Percentiles rank a stretch among this genome's conserved stretches.
phyloP scores from a whole-genome alignment of 768 basidiomycete species.

The Lepiota venenata region DNA sequence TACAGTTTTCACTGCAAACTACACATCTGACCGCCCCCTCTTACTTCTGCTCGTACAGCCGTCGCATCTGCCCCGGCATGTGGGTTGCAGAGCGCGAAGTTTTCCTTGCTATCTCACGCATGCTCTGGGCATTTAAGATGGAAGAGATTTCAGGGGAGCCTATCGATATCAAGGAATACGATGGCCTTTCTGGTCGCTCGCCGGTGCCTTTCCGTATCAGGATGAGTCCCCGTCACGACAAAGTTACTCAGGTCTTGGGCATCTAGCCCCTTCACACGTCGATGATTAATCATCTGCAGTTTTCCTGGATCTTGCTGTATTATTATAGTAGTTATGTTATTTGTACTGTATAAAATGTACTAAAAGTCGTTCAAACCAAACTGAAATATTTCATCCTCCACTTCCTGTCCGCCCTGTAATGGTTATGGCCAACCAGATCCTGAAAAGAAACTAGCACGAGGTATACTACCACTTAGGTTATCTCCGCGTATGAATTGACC shows the following conservation, averaged over 20 bases:
- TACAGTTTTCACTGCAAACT: background rate
- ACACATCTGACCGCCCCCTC: background rate
- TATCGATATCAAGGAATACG: conserved; percentile 44
- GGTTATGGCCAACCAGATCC: too few species aligned
- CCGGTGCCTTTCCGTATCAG: conserved; percentile 39
- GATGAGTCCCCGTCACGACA: conserved; percentile 27
- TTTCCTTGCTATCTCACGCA: conserved; percentile 39
- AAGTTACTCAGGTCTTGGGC: conserved; percentile 23
- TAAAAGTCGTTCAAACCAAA: too few species aligned
- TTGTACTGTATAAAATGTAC: too few species aligned
- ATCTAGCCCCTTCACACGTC: too few species aligned
- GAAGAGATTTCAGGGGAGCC: conserved; percentile 37
- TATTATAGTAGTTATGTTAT: too few species aligned
- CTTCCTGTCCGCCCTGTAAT: too few species aligned
- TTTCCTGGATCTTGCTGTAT: too few species aligned
- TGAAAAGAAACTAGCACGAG: too few species aligned
- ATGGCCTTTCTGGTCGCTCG: conserved; percentile 42
- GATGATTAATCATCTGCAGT: too few species aligned
- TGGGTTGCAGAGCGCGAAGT: conserved; percentile 43
- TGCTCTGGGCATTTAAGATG: conserved; percentile 47
- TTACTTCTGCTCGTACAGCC: conserved; percentile 14
- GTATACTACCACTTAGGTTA: too few species aligned
- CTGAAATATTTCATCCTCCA: too few species aligned
- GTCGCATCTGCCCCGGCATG: conserved; percentile 42
- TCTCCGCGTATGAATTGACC: too few species aligned